These are phyloP conservation scores for Vinca major DNA, from an alignment of 305 asterid species.

Conservation along the genomic window DNA sequence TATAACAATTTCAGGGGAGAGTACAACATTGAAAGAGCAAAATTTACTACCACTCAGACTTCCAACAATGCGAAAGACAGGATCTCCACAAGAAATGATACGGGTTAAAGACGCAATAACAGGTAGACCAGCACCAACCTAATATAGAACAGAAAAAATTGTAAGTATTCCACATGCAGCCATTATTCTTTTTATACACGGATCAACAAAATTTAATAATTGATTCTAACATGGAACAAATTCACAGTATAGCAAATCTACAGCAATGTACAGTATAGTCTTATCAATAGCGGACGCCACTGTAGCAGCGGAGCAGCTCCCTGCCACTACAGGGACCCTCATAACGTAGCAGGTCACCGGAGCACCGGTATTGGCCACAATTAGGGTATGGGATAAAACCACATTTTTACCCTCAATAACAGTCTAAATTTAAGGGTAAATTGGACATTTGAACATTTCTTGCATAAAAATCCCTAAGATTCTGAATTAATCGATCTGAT, in stretches of 20 bases:
- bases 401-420: no score
- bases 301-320: no score
- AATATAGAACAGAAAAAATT: constrained; percentile 16
- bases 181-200: neutral
- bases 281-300: no score
- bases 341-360: no score
- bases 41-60: constrained; percentile 69
- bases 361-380: no score
- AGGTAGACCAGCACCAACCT: constrained; percentile 99
- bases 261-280: neutral
- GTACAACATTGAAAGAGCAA: neutral
- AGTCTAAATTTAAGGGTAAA: no score
- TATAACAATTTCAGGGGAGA: neutral
- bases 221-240: neutral
- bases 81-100: constrained; percentile 70
- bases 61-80: constrained; percentile 64
- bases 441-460: no score
- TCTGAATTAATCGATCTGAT: no score
- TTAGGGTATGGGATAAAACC: no score
- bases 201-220: neutral
- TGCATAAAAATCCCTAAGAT: no score
- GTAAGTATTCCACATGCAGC: neutral
- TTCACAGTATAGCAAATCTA: neutral
- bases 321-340: no score
- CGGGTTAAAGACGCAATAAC: constrained; percentile 82